Conservation (phyloP, 1,284 basidiomycete species). For the Boletus sp. region DNA sequence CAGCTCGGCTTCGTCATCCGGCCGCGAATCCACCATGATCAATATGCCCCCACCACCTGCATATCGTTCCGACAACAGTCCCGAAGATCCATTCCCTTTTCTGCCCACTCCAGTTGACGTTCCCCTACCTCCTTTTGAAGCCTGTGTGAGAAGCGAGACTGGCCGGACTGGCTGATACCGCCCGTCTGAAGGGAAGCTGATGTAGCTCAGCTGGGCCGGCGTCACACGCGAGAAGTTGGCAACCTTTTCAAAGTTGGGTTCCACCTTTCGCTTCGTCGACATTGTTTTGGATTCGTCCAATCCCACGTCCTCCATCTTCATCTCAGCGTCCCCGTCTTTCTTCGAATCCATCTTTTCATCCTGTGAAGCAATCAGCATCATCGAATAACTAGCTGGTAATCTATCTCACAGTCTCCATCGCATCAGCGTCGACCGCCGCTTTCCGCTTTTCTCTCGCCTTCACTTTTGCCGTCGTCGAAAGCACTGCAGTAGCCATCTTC, state of each 20-base stretch:
- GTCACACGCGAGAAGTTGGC: conserved; percentile 92
- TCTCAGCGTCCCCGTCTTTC: conserved; percentile 68
- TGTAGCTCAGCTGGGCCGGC: conserved; percentile 81
- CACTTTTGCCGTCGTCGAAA: conserved; percentile 92
- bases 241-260: conserved; percentile 74
- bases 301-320: conserved; percentile 62
- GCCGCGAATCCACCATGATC: conserved; percentile 66
- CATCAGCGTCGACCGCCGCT: conserved; percentile 72
- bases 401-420: conserved; percentile 75
- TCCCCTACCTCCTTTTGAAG: conserved; percentile 38
- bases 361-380: conserved; percentile 26
- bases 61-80: conserved; percentile 50
- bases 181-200: conserved; percentile 75
- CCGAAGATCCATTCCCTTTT: conserved; percentile 21
- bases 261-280: conserved; percentile 55
- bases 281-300: conserved; percentile 50
- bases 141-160: conserved; percentile 51
- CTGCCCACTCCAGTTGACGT: conserved; percentile 26
- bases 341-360: conserved; percentile 55
- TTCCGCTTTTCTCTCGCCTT: conserved; percentile 90
- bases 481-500: conserved; percentile 87
- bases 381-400: neutral
- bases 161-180: conserved; percentile 91
- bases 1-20: conserved; percentile 66
- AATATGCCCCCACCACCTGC: conserved; percentile 83